Conservation (phyloP, 1,284 basidiomycete species). For the Hypsizygus ulmarius region DNA sequence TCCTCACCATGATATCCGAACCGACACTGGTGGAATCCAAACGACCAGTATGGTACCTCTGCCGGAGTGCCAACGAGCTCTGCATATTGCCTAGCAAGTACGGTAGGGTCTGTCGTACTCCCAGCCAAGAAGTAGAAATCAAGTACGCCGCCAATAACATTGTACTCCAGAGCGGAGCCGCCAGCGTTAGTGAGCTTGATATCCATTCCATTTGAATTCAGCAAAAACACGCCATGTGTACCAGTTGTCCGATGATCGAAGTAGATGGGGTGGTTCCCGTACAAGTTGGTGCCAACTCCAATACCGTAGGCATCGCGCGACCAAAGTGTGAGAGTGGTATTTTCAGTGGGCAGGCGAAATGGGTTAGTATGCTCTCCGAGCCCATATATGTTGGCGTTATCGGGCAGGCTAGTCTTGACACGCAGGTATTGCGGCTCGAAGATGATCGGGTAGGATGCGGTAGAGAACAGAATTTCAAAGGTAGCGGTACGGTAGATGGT, state of each 20-base stretch:
- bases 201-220: conserved; percentile 75
- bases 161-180: conserved; percentile 59
- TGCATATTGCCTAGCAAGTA: conserved; percentile 65
- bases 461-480: conserved; percentile 68
- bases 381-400: conserved; percentile 71
- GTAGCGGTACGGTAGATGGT: conserved; percentile 57
- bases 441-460: conserved; percentile 58
- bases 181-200: conserved; percentile 55
- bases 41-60: conserved; percentile 68
- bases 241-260: conserved; percentile 63
- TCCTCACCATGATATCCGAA: conserved; percentile 59
- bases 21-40: conserved; percentile 71
- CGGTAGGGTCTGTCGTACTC: conserved; percentile 56
- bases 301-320: conserved; percentile 63
- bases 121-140: conserved; percentile 78
- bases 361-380: conserved; percentile 72
- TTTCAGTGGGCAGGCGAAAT: conserved; percentile 60
- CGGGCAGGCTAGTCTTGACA: conserved; percentile 54
- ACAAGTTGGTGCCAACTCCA: conserved; percentile 54
- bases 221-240: conserved; percentile 66
- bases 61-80: conserved; percentile 60
- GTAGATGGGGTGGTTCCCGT: conserved; percentile 71
- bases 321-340: conserved; percentile 67
- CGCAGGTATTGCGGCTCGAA: conserved; percentile 81
- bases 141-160: conserved; percentile 66